Evolutionary conservation across 2,329 filamentous ascomycete genomes (phyloP).

Genomic region (Aspergillus alliaceus): DNA sequence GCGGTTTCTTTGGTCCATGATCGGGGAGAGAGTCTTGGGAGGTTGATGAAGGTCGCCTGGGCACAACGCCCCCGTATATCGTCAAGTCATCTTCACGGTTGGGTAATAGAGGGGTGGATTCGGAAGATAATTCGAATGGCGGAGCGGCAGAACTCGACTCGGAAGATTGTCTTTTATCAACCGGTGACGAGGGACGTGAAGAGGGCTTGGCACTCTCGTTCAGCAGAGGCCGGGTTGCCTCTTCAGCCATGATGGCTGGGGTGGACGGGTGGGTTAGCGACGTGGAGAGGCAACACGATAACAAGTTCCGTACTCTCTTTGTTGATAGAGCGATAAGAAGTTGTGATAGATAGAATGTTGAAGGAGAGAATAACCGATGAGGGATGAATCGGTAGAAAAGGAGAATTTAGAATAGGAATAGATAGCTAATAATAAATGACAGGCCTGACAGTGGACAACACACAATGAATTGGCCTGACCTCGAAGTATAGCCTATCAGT

Average conservation of each 20-base stretch:
- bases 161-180: conserved; percentile 13
- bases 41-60: conserved; percentile 21
- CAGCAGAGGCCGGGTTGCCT: conserved; percentile 32
- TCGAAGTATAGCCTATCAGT: conserved; percentile 1
- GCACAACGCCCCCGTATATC: conserved; percentile 33
- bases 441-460: neutral
- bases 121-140: conserved; percentile 39
- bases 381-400: neutral
- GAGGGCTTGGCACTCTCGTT: conserved; percentile 23
- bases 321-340: neutral
- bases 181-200: conserved; percentile 18
- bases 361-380: neutral
- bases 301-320: neutral
- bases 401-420: neutral
- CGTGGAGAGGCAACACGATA: conserved; percentile 8
- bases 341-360: neutral
- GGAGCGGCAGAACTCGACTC: conserved; percentile 16
- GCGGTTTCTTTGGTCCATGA: conserved; percentile 19
- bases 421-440: neutral
- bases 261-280: neutral
- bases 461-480: neutral
- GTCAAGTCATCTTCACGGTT: conserved; percentile 33
- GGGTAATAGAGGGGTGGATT: conserved; percentile 44
- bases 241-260: conserved; percentile 34
- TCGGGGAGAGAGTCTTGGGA: conserved; percentile 20